phyloP scores from a whole-genome alignment of 1,139 yeast species.

The Protomyces inouyei region DNA sequence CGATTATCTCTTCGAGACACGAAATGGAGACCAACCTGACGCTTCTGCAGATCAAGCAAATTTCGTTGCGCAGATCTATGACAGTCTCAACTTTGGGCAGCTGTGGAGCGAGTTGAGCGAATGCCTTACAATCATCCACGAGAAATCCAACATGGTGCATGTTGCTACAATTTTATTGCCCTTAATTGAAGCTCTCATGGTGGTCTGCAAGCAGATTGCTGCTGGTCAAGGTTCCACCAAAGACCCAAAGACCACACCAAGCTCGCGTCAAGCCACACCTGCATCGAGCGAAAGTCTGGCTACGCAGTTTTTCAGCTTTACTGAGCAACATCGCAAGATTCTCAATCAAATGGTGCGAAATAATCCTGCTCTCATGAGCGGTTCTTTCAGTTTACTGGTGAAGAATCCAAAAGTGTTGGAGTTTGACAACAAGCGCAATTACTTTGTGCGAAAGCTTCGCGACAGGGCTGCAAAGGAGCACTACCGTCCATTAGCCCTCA shows the following conservation, averaged over 20 bases:
- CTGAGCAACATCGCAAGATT: constrained; percentile 83
- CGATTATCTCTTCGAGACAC: constrained; percentile 53
- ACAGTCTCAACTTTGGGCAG: constrained; percentile 58
- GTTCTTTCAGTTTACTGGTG: constrained; percentile 87
- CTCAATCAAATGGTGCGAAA: constrained; percentile 87
- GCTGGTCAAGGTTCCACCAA: constrained; percentile 54
- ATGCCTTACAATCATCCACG: constrained; percentile 52
- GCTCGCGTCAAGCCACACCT: constrained; percentile 47
- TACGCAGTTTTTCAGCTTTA: constrained; percentile 74
- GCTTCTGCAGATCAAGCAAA: constrained; percentile 36
- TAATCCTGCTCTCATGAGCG: constrained; percentile 92
- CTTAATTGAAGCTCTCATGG: constrained; percentile 87
- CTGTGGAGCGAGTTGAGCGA: constrained; percentile 86
- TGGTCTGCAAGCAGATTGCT: constrained; percentile 83
- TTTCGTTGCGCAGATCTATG: constrained; percentile 16
- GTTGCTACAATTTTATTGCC: constrained; percentile 82
- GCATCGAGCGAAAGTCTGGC: constrained; percentile 74
- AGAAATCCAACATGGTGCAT: constrained; percentile 49
- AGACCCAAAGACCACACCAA: constrained; percentile 1
- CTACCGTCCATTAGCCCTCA: constrained; percentile 52
- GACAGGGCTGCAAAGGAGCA: constrained; percentile 39
- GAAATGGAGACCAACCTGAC: constrained; percentile 44
- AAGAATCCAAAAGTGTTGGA: constrained; percentile 86
- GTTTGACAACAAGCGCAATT: constrained; percentile 87
- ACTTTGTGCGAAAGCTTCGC: constrained; percentile 71